Evolutionary conservation across 441 rosid species (phyloP).

Genomic region (Aquilaria agallochum): DNA sequence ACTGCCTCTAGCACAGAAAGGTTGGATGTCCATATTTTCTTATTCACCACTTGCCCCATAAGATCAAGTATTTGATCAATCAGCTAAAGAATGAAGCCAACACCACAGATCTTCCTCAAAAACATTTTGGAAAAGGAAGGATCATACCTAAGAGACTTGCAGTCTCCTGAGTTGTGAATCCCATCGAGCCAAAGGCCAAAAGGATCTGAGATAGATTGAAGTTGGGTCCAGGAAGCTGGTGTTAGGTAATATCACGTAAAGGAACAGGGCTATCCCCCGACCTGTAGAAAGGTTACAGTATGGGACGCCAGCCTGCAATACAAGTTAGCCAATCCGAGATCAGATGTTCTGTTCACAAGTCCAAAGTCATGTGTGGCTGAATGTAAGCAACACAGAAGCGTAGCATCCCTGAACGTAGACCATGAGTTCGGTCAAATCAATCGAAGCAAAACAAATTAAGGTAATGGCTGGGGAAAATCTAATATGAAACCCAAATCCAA

Average conservation of each 20-base stretch:
- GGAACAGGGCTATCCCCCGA: slow-evolving; percentile 43
- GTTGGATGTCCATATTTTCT: not conserved
- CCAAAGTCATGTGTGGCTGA: not conserved
- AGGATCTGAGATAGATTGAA: slow-evolving; percentile 14
- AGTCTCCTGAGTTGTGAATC: slow-evolving; percentile 65
- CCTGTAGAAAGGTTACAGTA: slow-evolving; percentile 72
- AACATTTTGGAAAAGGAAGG: not conserved
- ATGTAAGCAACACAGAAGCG: slow-evolving; percentile 33
- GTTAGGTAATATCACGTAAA: slow-evolving; percentile 37
- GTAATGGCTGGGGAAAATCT: no score
- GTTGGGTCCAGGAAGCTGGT: not conserved
- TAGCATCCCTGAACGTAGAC: slow-evolving; percentile 45
- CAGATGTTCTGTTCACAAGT: not conserved
- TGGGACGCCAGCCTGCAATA: slow-evolving; percentile 64
- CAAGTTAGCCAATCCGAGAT: slow-evolving; percentile 7
- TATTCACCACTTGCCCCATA: not conserved
- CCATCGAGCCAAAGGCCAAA: slow-evolving; percentile 51
- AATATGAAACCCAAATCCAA: not conserved
- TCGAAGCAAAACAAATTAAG: no score
- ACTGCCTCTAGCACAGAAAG: no score
- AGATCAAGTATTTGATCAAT: not conserved
- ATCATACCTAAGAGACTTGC: slow-evolving; percentile 58
- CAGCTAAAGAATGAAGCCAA: not conserved
- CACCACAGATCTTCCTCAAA: no score
- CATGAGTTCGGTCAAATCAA: no score